phyloP scores from a whole-genome alignment of 129 eudicot genomes.

The Flaveria ramosissima region DNA sequence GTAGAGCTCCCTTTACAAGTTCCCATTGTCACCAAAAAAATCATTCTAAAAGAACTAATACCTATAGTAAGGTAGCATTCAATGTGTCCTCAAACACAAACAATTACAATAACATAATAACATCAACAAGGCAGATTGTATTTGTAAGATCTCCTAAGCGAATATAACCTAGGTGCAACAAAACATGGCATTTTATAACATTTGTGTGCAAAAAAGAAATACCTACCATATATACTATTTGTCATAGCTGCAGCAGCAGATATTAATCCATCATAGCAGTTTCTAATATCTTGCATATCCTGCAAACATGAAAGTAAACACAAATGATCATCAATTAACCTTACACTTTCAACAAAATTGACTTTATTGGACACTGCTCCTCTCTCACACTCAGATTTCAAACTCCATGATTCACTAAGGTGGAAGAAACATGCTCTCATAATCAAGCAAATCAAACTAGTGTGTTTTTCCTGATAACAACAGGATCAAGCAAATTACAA shows the following conservation, averaged over 20 bases:
- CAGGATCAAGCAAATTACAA: too few relatives aligned
- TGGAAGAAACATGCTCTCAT: conserved; percentile 4
- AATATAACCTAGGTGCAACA: conserved; percentile 9
- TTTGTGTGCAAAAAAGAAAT: neutral
- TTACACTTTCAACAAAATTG: conserved; percentile 24
- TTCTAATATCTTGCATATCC: conserved; percentile 94
- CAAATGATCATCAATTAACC: neutral
- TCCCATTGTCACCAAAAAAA: neutral
- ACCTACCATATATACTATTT: conserved; percentile 85
- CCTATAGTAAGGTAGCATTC: neutral
- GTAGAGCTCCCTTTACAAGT: neutral
- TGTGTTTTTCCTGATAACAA: too few relatives aligned
- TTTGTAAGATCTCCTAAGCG: neutral
- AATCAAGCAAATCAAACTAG: too few relatives aligned
- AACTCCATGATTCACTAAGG: neutral
- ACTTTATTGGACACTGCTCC: neutral
- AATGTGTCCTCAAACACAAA: conserved; percentile 14
- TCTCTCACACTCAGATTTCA: conserved; percentile 18
- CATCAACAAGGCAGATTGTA: neutral
- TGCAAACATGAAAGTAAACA: conserved; percentile 36
- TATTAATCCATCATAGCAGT: conserved; percentile 77
- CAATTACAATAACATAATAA: neutral
- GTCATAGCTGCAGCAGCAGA: conserved; percentile 96
- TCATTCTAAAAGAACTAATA: conserved; percentile 6
- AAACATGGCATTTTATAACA: conserved; percentile 10